Evolutionary conservation across 2,329 filamentous ascomycete species (phyloP).

Genomic region (Diaporthe helianthi): DNA sequence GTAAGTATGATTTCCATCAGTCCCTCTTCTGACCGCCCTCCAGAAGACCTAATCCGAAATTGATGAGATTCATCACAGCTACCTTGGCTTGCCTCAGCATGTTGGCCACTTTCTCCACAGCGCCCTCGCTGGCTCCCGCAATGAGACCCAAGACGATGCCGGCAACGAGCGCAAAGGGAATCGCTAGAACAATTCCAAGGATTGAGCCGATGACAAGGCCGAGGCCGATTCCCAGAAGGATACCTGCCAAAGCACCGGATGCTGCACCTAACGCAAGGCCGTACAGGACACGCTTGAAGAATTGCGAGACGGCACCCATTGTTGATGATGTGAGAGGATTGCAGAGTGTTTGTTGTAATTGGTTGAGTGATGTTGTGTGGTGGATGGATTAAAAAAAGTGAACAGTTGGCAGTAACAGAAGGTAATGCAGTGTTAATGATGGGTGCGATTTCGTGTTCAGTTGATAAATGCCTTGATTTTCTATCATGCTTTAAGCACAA

Average conservation of each 20-base stretch:
- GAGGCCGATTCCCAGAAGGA: slow-evolving; percentile 12
- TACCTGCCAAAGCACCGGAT: neutral
- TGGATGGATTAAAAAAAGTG: neutral
- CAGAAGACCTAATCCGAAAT: slow-evolving; percentile 1
- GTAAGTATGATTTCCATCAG: neutral
- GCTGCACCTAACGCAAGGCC: slow-evolving; percentile 15
- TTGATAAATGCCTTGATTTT: slow-evolving; percentile 7
- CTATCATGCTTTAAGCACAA: too few species aligned
- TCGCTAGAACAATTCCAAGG: slow-evolving; percentile 16
- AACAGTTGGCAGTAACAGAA: neutral
- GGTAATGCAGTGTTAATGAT: too few species aligned
- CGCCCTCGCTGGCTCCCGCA: slow-evolving; percentile 20
- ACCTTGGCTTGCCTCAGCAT: neutral
- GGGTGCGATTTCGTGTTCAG: neutral
- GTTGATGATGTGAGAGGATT: too few species aligned
- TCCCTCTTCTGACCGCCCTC: slow-evolving; percentile 11
- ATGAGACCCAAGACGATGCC: slow-evolving; percentile 21
- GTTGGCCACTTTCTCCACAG: slow-evolving; percentile 11
- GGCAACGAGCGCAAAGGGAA: slow-evolving; percentile 5
- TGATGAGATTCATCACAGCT: neutral
- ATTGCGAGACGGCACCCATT: slow-evolving; percentile 20
- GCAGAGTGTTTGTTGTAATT: neutral
- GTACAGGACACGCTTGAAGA: slow-evolving; percentile 28
- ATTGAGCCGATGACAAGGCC: slow-evolving; percentile 20
- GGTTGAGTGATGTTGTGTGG: neutral